Conservation (phyloP, 2,329 filamentous ascomycete species). For the Parascedosporium putredinis region DNA sequence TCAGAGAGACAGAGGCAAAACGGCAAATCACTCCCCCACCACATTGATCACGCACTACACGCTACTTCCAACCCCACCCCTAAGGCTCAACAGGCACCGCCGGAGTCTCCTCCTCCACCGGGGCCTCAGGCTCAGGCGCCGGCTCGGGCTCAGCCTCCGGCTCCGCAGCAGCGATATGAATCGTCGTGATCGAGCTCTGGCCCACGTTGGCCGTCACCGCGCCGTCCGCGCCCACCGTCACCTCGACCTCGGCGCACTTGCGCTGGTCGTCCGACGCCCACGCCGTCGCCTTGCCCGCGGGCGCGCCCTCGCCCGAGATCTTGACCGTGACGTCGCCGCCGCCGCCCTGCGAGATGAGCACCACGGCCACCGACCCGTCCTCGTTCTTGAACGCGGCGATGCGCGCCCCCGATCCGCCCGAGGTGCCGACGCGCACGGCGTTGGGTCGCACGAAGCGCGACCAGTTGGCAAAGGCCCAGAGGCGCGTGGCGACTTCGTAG, state of each 20-base stretch:
- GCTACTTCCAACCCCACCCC: too few species aligned
- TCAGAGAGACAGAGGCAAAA: too few species aligned
- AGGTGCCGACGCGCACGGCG: conserved; percentile 20
- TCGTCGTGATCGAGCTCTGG: conserved; percentile 18
- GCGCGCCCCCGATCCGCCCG: conserved; percentile 19
- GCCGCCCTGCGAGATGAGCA: conserved; percentile 19
- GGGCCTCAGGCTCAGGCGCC: too few species aligned
- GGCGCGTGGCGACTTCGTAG: conserved; percentile 18
- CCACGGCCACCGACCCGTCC: conserved; percentile 26
- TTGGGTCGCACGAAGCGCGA: conserved; percentile 27
- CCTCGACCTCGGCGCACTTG: conserved; percentile 15
- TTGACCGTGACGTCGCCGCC: conserved; percentile 9
- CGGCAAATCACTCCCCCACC: not conserved
- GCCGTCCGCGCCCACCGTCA: conserved; percentile 14
- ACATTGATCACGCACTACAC: not conserved
- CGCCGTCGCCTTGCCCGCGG: conserved; percentile 13
- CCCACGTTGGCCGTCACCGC: conserved; percentile 16
- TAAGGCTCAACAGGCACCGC: not conserved
- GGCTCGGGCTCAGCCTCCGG: not conserved
- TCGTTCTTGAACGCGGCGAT: conserved; percentile 25
- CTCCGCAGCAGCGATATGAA: conserved; percentile 8
- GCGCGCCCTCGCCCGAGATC: not conserved
- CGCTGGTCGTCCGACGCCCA: conserved; percentile 18
- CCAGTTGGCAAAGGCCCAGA: conserved; percentile 33
- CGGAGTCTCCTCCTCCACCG: not conserved